A percentile compares a stretch with the other conserved stretches of the same genome.
Evolutionary conservation across 163 green algal species (phyloP).

Genomic region (Chlamydomonas reinhardtii): DNA sequence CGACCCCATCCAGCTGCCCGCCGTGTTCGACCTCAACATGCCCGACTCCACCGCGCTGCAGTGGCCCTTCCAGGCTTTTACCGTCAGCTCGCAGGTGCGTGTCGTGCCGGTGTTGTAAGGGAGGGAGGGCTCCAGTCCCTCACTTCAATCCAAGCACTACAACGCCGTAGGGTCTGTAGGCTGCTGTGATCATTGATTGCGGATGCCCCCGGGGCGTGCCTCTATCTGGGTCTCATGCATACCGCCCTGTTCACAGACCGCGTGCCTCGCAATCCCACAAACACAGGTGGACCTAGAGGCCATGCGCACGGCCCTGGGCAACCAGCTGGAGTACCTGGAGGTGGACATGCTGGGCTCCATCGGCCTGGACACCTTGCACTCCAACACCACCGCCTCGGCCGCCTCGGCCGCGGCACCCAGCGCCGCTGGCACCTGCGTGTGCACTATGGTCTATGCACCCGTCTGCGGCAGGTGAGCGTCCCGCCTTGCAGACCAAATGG

Average conservation of each 20-base stretch:
- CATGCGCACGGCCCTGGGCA: conserved; percentile 53
- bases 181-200: too few species aligned
- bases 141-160: too few species aligned
- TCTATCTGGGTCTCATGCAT: too few species aligned
- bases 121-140: too few species aligned
- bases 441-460: neutral
- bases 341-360: conserved; percentile 47
- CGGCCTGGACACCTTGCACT: neutral
- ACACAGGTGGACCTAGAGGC: conserved; percentile 58
- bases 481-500: too few species aligned
- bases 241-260: too few species aligned
- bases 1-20: conserved; percentile 30
- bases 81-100: conserved; percentile 28
- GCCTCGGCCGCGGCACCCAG: neutral
- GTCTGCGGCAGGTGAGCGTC: too few species aligned
- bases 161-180: too few species aligned
- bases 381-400: neutral
- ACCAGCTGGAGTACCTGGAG: conserved; percentile 58
- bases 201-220: too few species aligned
- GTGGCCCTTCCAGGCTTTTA: conserved; percentile 48
- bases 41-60: conserved; percentile 24
- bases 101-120: too few species aligned
- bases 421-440: neutral
- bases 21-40: conserved; percentile 34
- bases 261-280: too few species aligned